These are phyloP conservation scores for Mycena crocata DNA, from an alignment of 768 basidiomycete genomes.

Conservation along the genomic window DNA sequence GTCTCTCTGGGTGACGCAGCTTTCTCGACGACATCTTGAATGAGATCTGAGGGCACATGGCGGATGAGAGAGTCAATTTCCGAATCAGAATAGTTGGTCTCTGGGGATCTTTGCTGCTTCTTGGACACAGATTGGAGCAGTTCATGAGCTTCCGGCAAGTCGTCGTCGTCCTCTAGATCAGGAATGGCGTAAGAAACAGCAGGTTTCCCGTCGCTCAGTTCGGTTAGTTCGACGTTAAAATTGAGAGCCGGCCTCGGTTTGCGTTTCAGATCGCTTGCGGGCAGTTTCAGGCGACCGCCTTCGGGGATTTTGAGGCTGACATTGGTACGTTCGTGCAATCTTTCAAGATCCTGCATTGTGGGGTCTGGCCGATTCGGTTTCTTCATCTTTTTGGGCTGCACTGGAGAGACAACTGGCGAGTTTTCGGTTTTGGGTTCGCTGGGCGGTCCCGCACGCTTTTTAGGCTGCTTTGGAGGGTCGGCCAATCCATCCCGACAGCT, in stretches of 20 bases:
- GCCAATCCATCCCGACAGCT: conserved; percentile 81
- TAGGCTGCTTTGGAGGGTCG: conserved; percentile 56
- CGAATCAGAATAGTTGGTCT: conserved; percentile 54
- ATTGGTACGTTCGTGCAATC: conserved; percentile 55
- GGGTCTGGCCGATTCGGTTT: conserved; percentile 42
- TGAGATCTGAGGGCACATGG: conserved; percentile 45
- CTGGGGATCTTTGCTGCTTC: conserved; percentile 38
- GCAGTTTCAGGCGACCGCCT: conserved; percentile 60
- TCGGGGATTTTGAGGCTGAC: conserved; percentile 52
- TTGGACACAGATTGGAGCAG: conserved; percentile 39
- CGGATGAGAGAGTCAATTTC: conserved; percentile 58
- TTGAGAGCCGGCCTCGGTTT: conserved; percentile 50
- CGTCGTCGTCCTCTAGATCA: conserved; percentile 49
- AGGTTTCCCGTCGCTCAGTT: conserved; percentile 45
- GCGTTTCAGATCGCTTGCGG: conserved; percentile 40
- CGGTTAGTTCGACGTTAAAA: conserved; percentile 64
- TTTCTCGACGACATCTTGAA: neutral
- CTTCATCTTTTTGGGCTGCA: conserved; percentile 26
- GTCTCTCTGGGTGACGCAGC: neutral
- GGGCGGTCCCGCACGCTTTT: conserved; percentile 30
- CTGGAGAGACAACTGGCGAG: conserved; percentile 11
- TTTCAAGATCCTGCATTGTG: conserved; percentile 54
- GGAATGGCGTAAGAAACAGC: conserved; percentile 36
- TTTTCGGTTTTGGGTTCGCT: neutral
- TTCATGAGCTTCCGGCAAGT: conserved; percentile 55